A percentile compares a stretch with the other conserved stretches of the same genome.
phyloP scores from a whole-genome alignment of 2,329 filamentous ascomycete species.

The Botrytis sinoallii region DNA sequence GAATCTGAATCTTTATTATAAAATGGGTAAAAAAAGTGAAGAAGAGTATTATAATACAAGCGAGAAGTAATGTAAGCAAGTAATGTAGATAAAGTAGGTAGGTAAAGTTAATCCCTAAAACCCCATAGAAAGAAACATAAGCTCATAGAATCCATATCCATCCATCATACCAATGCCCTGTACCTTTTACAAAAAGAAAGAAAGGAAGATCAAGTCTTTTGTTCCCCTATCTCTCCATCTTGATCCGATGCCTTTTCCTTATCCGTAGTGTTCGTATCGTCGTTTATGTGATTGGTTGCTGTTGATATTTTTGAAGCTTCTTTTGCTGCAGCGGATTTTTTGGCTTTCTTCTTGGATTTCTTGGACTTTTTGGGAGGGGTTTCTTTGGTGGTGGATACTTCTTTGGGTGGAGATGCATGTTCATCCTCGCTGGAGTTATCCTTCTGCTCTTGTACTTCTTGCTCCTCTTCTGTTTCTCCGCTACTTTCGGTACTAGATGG shows the following conservation, averaged over 20 bases:
- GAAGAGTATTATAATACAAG: neutral
- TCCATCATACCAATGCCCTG: constrained; percentile 5
- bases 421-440: constrained; percentile 9
- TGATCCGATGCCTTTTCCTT: constrained; percentile 4
- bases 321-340: constrained; percentile 7
- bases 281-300: constrained; percentile 10
- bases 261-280: constrained; percentile 11
- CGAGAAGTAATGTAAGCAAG: neutral
- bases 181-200: neutral
- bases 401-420: neutral
- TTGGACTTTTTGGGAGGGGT: neutral
- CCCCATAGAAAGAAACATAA: constrained; percentile 1
- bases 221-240: neutral
- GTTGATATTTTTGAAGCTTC: constrained; percentile 9
- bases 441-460: constrained; percentile 1
- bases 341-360: constrained; percentile 11
- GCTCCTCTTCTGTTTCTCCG: constrained; percentile 8
- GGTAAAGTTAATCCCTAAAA: neutral
- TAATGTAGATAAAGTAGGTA: neutral
- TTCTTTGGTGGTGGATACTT: neutral
- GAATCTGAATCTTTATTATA: neutral
- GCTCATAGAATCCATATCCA: constrained; percentile 11
- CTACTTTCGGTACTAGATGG: neutral
- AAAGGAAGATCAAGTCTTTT: neutral
- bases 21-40: neutral